Base-by-base conservation (phyloP, 1,284 basidiomycete genomes). In the Ustilago nuda region DNA sequence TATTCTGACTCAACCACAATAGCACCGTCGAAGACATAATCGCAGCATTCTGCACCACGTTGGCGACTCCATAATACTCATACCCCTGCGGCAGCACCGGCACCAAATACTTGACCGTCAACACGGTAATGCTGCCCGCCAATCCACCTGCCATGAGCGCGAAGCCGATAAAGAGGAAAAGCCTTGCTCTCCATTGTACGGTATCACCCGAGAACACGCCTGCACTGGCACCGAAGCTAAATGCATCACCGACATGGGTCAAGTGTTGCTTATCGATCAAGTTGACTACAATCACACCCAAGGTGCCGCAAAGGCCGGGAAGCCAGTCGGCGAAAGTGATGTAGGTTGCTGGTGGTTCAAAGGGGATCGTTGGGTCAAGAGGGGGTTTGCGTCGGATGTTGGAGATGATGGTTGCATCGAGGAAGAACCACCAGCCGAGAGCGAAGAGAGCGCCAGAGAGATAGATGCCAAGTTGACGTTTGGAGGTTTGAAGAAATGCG, bases 71-170 rank as follows among this genome's bases (percentile, higher is more conserved):
- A 85, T 96, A 98, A 86, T 95, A 96, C 43, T 91, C 86, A 72
- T 91, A 95, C 78, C 92, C 91, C 62, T 92, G 91, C 0, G 90
- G 87, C 83, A 93, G 93, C 27, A 89, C 89, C 8, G 90, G 89
- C 36, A 97, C 87, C 73, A 96, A 87, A 85, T 99, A 99, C 87
- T 98, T 98, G 84, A 99, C 89, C 61, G 98, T 91, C 41, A 98
- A 88, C 12, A 98, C 89, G 8, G 93, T 93, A 82, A 96, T 90
- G 83, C 93, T 95, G 52, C 95, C 95, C 12, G 95, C 95, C 58
- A 98, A 87, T 1, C 95, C 96, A 32, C 95, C 95, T 0, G 95
- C 95, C 93, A 98, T 94, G 58, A 98, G 87, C 0, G 96, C 95
- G 83, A 99, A 98, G 0, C 96, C 96, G 72, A 98, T 90, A 87